Conservation (phyloP, 352 stramenopile genomes). For the Elongisporangium anandrum region DNA sequence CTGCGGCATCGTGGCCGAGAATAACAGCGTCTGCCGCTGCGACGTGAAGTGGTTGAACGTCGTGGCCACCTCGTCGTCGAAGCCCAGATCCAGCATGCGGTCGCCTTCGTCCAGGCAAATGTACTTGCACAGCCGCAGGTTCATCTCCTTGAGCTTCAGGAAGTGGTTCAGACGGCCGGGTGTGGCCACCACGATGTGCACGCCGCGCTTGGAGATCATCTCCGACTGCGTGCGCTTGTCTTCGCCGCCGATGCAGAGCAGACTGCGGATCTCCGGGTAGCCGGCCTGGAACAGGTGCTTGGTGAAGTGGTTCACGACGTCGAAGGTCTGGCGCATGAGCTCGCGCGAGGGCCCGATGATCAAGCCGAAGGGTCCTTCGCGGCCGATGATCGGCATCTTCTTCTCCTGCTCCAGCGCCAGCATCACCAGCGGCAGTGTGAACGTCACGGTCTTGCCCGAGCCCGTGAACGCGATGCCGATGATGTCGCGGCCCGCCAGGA, state of each 20-base stretch:
- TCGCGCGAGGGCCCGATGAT: slow-evolving; percentile 97
- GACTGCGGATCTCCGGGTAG: slow-evolving; percentile 83
- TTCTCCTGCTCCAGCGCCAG: slow-evolving; percentile 95
- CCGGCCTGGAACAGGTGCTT: slow-evolving; percentile 56
- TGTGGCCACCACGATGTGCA: slow-evolving; percentile 97
- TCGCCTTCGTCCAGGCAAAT: slow-evolving; percentile 99
- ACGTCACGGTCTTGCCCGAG: slow-evolving; percentile 98
- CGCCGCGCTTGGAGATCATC: slow-evolving; percentile 77
- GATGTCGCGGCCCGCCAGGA: slow-evolving; percentile 95
- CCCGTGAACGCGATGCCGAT: slow-evolving; percentile 99
- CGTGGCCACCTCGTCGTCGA: slow-evolving; percentile 90
- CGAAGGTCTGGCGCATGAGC: slow-evolving; percentile 97
- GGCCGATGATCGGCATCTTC: slow-evolving; percentile 90
- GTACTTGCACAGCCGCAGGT: slow-evolving; percentile 94
- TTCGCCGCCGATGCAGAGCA: slow-evolving; percentile 96
- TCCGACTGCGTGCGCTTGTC: slow-evolving; percentile 92
- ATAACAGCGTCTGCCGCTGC: slow-evolving; percentile 98
- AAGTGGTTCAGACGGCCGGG: slow-evolving; percentile 96
- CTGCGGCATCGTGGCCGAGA: slow-evolving; percentile 98
- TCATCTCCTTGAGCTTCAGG: slow-evolving; percentile 94
- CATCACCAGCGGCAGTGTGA: slow-evolving; percentile 97
- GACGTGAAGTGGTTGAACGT: slow-evolving; percentile 98
- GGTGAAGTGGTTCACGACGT: slow-evolving; percentile 95
- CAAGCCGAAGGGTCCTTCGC: slow-evolving; percentile 96
- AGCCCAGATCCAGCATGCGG: slow-evolving; percentile 96